Evolutionary conservation across 2,329 filamentous ascomycete genomes (phyloP).

Genomic region (Fusarium xylarioides): DNA sequence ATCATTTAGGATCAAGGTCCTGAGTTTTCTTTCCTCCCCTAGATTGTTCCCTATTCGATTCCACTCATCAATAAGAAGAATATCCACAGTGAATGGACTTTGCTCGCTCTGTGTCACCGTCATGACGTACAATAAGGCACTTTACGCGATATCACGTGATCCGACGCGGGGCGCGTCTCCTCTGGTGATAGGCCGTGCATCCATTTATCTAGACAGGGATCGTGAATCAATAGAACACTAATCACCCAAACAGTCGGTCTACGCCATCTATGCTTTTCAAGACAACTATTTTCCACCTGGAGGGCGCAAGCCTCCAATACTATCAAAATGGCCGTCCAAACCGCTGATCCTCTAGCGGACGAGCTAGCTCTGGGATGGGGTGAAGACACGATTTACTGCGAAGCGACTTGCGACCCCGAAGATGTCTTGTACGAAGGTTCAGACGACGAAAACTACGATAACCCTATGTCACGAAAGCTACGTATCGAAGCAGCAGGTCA

Average conservation of each 20-base stretch:
- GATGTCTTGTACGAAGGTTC: slow-evolving; percentile 65
- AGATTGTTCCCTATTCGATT: neutral
- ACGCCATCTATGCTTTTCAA: neutral
- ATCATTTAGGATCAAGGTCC: too few relatives aligned
- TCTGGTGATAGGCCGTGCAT: slow-evolving; percentile 33
- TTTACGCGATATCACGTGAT: slow-evolving; percentile 52
- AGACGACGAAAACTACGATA: slow-evolving; percentile 64
- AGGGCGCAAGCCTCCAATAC: slow-evolving; percentile 22
- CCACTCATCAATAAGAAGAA: neutral
- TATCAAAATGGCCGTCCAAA: slow-evolving; percentile 23
- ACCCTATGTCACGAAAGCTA: slow-evolving; percentile 55
- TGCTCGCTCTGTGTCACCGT: neutral
- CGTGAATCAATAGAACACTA: neutral
- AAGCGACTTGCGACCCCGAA: slow-evolving; percentile 51
- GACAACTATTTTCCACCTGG: slow-evolving; percentile 2
- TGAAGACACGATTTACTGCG: slow-evolving; percentile 56
- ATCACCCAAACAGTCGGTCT: neutral
- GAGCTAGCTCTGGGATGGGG: slow-evolving; percentile 35
- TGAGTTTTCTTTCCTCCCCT: neutral
- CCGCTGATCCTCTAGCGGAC: slow-evolving; percentile 12
- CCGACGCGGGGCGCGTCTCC: slow-evolving; percentile 43
- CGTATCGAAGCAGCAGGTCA: slow-evolving; percentile 68
- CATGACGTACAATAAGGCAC: slow-evolving; percentile 30
- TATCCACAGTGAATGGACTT: neutral
- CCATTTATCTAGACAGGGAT: slow-evolving; percentile 4